Conservation (phyloP, 139 green algal species). For the Tetraselmis chui region DNA sequence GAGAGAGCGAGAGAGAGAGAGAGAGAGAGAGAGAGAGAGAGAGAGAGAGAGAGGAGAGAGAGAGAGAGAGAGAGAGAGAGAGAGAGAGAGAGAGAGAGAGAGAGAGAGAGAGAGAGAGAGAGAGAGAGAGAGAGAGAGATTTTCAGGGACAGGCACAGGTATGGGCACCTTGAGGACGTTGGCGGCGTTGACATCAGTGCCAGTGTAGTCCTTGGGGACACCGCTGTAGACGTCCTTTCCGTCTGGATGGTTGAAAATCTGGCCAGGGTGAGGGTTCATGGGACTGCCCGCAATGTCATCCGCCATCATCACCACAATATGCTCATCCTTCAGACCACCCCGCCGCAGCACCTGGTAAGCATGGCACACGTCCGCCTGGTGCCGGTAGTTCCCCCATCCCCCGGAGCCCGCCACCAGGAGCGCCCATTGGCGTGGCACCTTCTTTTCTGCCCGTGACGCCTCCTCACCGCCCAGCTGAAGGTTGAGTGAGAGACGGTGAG, state of each 20-base stretch:
- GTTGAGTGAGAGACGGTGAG: neutral
- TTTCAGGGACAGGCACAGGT: no score
- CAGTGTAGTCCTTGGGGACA: slow-evolving; percentile 80
- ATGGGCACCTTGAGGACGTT: slow-evolving; percentile 61
- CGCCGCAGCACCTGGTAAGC: slow-evolving; percentile 67
- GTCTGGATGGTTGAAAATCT: slow-evolving; percentile 84
- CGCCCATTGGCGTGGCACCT: slow-evolving; percentile 61
- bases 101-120: no score
- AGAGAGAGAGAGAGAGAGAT: no score
- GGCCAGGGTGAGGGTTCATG: slow-evolving; percentile 71
- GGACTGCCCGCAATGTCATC: slow-evolving; percentile 78
- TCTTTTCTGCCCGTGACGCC: slow-evolving; percentile 2
- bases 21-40: no score
- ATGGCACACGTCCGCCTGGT: slow-evolving; percentile 74
- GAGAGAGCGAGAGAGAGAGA: no score
- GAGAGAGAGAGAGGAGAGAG: no score
- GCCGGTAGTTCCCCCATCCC: slow-evolving; percentile 85
- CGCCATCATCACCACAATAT: slow-evolving; percentile 78
- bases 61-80: no score
- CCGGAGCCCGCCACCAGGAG: slow-evolving; percentile 79
- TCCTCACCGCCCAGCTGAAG: no score
- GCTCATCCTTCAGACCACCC: slow-evolving; percentile 46
- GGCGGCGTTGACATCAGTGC: slow-evolving; percentile 62
- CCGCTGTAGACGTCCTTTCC: slow-evolving; percentile 81
- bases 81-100: no score